A percentile compares a stretch with the other conserved stretches of the same genome.
Evolutionary conservation across 768 basidiomycete species (phyloP).

Genomic region (Termitomyces sp.): DNA sequence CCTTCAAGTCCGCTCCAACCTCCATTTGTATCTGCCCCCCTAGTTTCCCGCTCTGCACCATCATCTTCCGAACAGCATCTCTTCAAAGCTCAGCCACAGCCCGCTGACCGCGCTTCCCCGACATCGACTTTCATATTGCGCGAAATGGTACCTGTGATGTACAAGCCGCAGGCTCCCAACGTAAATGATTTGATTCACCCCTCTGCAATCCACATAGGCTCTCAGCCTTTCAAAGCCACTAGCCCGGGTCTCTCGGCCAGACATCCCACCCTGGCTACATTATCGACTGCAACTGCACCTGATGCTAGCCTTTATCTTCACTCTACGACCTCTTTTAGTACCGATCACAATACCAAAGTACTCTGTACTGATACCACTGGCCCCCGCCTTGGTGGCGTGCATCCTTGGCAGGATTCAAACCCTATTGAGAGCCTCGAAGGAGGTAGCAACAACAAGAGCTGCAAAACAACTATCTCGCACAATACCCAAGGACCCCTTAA

Average conservation of each 20-base stretch:
- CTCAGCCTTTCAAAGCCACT: background rate
- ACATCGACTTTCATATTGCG: constrained; percentile 12
- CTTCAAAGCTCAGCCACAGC: background rate
- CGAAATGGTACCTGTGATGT: constrained; percentile 8
- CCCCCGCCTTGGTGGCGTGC: background rate
- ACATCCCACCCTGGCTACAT: background rate
- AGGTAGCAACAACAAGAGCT: background rate
- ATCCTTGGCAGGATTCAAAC: background rate
- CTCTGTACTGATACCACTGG: background rate
- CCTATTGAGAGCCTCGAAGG: background rate
- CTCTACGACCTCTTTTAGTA: background rate
- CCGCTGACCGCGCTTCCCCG: background rate
- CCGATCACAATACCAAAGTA: background rate
- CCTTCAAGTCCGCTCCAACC: constrained; percentile 2
- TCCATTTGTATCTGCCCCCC: constrained; percentile 7
- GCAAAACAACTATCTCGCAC: background rate
- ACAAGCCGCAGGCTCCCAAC: background rate
- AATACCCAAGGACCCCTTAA: background rate
- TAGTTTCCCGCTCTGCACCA: background rate
- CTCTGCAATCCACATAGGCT: background rate
- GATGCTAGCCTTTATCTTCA: background rate
- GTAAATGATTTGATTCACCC: background rate
- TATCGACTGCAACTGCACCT: background rate
- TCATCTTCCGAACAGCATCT: background rate
- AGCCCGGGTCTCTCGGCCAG: background rate